Conservation (phyloP, 169 alveolate genomes). For the Cardiosporidium cionae region DNA sequence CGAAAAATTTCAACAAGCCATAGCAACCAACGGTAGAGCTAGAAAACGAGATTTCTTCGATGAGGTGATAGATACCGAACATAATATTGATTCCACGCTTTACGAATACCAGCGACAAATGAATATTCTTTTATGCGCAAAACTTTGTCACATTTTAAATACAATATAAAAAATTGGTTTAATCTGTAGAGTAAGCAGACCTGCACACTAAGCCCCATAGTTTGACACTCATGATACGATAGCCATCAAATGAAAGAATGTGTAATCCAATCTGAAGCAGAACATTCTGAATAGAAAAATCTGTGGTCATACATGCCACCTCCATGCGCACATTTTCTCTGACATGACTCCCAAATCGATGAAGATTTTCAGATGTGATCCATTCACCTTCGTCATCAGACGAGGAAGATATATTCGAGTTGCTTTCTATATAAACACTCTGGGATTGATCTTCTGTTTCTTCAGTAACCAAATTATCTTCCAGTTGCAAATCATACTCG, state of each 20-base stretch:
- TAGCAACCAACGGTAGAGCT: no score
- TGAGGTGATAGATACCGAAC: no score
- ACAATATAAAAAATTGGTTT: no score
- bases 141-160: no score
- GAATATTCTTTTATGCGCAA: no score
- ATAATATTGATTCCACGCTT: no score
- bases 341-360: not conserved
- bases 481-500: no score
- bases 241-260: slow-evolving; percentile 35
- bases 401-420: not conserved
- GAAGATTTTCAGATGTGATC: slow-evolving; percentile 60
- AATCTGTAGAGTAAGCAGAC: not conserved
- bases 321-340: not conserved
- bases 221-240: slow-evolving; percentile 20
- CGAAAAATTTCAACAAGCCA: no score
- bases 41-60: no score
- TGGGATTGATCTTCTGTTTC: not conserved
- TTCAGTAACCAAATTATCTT: not conserved
- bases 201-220: slow-evolving; percentile 37
- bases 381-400: slow-evolving; percentile 42
- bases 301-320: slow-evolving; percentile 56
- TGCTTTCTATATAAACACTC: not conserved
- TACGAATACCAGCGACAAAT: no score
- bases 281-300: slow-evolving; percentile 67
- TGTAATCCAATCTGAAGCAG: slow-evolving; percentile 59